These are phyloP conservation scores for Hyphopichia burtonii DNA, from an alignment of 1,139 yeast species.

Conservation along the genomic window DNA sequence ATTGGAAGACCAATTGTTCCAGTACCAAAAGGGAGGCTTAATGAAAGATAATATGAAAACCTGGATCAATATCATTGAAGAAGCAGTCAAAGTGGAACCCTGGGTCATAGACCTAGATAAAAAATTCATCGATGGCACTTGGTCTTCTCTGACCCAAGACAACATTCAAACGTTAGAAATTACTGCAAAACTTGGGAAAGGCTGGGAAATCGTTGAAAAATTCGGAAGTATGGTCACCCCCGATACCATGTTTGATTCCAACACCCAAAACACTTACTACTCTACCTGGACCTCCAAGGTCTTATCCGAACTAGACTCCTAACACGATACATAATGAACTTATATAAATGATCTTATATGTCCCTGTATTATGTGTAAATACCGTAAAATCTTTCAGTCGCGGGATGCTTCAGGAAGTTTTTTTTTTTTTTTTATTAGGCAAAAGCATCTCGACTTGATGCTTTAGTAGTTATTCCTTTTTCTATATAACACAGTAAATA, in stretches of 20 bases:
- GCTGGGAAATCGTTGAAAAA: constrained; percentile 28
- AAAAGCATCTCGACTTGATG: constrained; percentile 3
- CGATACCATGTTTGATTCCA: constrained; percentile 25
- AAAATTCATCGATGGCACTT: constrained; percentile 32
- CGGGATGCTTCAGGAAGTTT: constrained; percentile 1
- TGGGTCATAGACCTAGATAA: constrained; percentile 54
- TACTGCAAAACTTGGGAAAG: constrained; percentile 31
- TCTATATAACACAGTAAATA: not conserved
- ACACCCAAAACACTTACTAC: constrained; percentile 29
- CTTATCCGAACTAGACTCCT: constrained; percentile 4
- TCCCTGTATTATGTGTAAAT: constrained; percentile 1
- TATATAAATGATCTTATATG: not conserved
- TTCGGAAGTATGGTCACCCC: constrained; percentile 41
- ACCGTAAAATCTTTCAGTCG: constrained; percentile 4
- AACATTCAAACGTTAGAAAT: constrained; percentile 21
- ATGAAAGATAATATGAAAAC: constrained; percentile 46
- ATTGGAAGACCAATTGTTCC: constrained; percentile 50
- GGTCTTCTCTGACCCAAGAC: constrained; percentile 14
- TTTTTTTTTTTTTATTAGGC: not conserved
- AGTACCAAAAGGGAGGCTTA: constrained; percentile 53
- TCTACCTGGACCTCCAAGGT: constrained; percentile 28
- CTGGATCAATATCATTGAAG: constrained; percentile 54
- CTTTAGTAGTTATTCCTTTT: constrained; percentile 3
- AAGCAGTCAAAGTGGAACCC: constrained; percentile 50
- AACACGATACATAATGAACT: not conserved